A percentile compares a stretch with the other conserved stretches of the same genome.
These are phyloP conservation scores for Eremochloa ophiuroides DNA, from an alignment of 176 grass and related monocot genomes.

Conservation along the genomic window DNA sequence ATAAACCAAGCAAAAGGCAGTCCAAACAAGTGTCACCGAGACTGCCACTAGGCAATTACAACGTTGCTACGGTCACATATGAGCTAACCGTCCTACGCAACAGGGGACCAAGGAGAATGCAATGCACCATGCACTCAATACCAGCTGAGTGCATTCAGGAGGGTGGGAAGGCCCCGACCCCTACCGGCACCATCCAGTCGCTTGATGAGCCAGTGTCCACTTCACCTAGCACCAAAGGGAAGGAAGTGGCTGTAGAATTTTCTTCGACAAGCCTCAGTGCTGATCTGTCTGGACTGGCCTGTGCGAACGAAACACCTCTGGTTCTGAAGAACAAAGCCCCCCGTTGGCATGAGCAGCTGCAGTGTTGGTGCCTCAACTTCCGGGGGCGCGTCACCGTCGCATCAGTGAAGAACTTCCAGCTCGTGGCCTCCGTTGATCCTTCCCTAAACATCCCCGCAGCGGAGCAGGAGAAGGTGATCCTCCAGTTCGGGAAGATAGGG, in stretches of 20 bases:
- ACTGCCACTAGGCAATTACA: slow-evolving; percentile 83
- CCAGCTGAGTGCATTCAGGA: slow-evolving; percentile 64
- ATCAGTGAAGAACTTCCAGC: slow-evolving; percentile 98
- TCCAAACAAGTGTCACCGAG: slow-evolving; percentile 95
- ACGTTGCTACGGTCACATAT: slow-evolving; percentile 71
- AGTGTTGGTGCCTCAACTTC: slow-evolving; percentile 99
- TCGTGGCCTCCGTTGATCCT: slow-evolving; percentile 71
- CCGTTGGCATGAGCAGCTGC: slow-evolving; percentile 95
- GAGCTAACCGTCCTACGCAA: slow-evolving; percentile 94
- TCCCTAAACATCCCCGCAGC: slow-evolving; percentile 41
- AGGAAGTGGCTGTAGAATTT: slow-evolving; percentile 40
- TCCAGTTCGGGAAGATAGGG: slow-evolving; percentile 97
- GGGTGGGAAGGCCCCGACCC: slow-evolving; percentile 70
- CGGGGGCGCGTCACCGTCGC: slow-evolving; percentile 88
- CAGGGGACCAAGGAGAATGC: slow-evolving; percentile 93
- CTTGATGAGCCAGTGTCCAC: slow-evolving; percentile 48
- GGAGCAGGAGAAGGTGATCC: slow-evolving; percentile 89
- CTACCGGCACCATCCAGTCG: slow-evolving; percentile 55
- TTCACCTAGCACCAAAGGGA: slow-evolving; percentile 50
- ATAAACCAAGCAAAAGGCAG: slow-evolving; percentile 57
- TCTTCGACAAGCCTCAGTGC: slow-evolving; percentile 48
- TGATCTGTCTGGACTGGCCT: slow-evolving; percentile 24
- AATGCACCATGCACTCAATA: slow-evolving; percentile 82
- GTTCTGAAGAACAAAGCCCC: slow-evolving; percentile 94
- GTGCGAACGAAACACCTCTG: slow-evolving; percentile 33